Evolutionary conservation across 208 protist species (phyloP), one percentile per base, ranked within the genome.

Genomic region (Vickermania ingenoplastis): DNA sequence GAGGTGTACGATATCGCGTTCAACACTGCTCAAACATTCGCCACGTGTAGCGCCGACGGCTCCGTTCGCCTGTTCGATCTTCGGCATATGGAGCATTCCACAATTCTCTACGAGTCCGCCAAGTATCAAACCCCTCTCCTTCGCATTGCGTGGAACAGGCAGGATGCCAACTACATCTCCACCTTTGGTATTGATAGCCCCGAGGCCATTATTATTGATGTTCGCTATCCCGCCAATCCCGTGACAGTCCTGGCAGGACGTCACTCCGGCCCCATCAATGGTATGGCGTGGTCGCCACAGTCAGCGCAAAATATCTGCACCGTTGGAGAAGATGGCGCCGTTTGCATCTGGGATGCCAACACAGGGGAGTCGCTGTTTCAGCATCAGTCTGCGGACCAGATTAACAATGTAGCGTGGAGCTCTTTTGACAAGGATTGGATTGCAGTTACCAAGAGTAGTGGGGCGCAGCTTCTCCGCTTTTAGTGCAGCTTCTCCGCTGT

Each of bases 1-100:
- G 98, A 99, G 65, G 98, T 99, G 3, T 99, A 97, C 70, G 98
- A 99, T 71, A 97, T 99, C 31, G 97, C 97, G 14, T 99, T 99
- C 71, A 81, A 89, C 1, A 86, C 88, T 0, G 79, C 82, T 0
- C 75, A 99, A 59, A 92, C 97, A 17, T 99, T 99, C 76, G 95
- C 96, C 3, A 98, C 94, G 30, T 98, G 97, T 36, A 96, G 97
- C 48, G 97, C 97, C n/a, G 98, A 99, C 64, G 98, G 97, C 41
- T 99, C 96, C 5, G 80, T 99, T 0, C 90, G 98, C 53, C 84
- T 99, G 70, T 99, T 99, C 79, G 98, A 99, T 72, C 71, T 99
- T 41, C 75, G 97, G 41, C 81, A 78, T 63, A 91, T 99, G 61
- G 97, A 99, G 57, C 97, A 99, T 77, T 98, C 89, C 23, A 99